Conservation (phyloP, 2,329 filamentous ascomycete species). For the Meredithiella fracta region DNA sequence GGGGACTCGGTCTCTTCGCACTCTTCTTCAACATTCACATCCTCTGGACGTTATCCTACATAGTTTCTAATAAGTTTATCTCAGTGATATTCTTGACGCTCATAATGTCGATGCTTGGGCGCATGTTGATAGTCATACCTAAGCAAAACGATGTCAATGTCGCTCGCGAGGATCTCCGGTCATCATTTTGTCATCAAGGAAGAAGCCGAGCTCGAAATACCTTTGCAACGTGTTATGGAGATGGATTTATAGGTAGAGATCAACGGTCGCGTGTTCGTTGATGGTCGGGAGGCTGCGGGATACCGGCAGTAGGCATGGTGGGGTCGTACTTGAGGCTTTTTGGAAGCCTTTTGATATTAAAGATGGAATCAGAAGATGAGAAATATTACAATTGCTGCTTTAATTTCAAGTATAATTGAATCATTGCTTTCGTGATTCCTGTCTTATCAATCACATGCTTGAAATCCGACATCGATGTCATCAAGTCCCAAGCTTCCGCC, state of each 20-base stretch:
- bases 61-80: background rate
- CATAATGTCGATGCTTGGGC: no score
- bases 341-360: constrained; percentile 1
- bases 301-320: background rate
- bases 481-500: no score
- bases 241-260: background rate
- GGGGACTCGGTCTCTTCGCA: background rate
- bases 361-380: background rate
- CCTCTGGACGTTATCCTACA: background rate
- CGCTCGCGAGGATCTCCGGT: background rate
- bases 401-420: no score
- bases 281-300: background rate
- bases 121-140: no score
- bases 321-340: background rate
- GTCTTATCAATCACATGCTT: background rate
- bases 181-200: background rate
- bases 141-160: background rate
- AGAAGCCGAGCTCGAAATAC: background rate
- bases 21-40: background rate
- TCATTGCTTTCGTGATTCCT: background rate
- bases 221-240: background rate
- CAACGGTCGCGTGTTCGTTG: background rate
- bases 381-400: no score
- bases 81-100: background rate
- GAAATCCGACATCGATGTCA: background rate